Percentiles rank a stretch among this genome's conserved stretches.
Conservation (phyloP, 805 yeast genomes). For the Hanseniaspora vineae region DNA sequence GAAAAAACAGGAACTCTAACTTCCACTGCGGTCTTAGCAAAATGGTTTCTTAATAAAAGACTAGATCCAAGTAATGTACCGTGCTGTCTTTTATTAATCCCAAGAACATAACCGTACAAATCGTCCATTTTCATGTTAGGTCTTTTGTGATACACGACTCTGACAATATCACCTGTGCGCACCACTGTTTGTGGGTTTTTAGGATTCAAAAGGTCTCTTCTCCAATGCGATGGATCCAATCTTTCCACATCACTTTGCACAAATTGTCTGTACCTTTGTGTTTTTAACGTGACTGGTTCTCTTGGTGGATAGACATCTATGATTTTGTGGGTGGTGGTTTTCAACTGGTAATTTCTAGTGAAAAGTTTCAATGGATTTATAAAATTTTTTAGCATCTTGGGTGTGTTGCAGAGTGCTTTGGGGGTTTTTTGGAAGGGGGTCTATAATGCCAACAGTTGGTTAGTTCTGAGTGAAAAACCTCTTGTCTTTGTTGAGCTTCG, state of each 20-base stretch:
- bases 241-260: constrained; percentile 32
- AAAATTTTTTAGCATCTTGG: background rate
- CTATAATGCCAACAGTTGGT: no score
- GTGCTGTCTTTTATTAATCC: constrained; percentile 56
- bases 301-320: constrained; percentile 22
- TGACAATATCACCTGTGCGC: constrained; percentile 71
- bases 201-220: constrained; percentile 38
- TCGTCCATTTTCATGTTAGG: constrained; percentile 39
- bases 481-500: no score
- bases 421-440: no score
- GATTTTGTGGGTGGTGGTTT: constrained; percentile 10
- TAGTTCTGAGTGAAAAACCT: no score
- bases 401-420: no score
- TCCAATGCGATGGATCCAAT: constrained; percentile 63
- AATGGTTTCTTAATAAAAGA: constrained; percentile 69
- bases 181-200: constrained; percentile 35
- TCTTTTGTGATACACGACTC: constrained; percentile 51
- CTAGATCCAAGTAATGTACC: constrained; percentile 39
- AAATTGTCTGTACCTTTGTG: constrained; percentile 5
- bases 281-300: constrained; percentile 3
- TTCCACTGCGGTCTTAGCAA: constrained; percentile 77
- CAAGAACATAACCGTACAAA: constrained; percentile 68
- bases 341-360: constrained; percentile 10
- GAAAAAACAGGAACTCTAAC: constrained; percentile 67
- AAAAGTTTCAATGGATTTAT: background rate